Evolutionary conservation across 2,329 filamentous ascomycete species (phyloP).

Genomic region (Aureobasidium sp.): DNA sequence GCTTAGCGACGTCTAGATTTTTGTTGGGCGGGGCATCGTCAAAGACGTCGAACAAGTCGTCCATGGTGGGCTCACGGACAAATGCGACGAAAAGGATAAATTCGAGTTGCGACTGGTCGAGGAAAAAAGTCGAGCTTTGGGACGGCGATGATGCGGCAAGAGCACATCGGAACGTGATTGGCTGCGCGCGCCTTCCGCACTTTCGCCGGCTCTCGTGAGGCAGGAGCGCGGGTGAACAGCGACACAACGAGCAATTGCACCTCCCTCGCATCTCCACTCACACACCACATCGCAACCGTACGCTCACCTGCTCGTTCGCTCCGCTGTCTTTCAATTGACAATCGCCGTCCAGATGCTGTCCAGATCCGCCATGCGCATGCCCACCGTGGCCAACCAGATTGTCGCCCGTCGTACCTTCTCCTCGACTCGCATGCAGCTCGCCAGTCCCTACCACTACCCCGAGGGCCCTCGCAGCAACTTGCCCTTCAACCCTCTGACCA

Average conservation of each 20-base stretch:
- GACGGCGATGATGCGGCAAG: slow-evolving; percentile 4
- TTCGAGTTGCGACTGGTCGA: neutral
- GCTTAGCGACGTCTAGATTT: slow-evolving; percentile 27
- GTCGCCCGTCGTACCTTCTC: slow-evolving; percentile 91
- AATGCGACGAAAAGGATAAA: neutral
- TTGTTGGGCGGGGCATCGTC: slow-evolving; percentile 29
- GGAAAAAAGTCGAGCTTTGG: slow-evolving; percentile 16
- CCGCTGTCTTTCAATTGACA: neutral
- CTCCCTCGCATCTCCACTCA: slow-evolving; percentile 16
- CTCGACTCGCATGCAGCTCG: slow-evolving; percentile 75
- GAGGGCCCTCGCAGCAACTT: slow-evolving; percentile 93
- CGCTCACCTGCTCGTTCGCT: neutral
- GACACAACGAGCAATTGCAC: slow-evolving; percentile 4
- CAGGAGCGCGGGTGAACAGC: slow-evolving; percentile 6
- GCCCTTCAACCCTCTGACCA: slow-evolving; percentile 92
- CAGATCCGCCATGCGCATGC: slow-evolving; percentile 53
- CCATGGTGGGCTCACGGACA: slow-evolving; percentile 26
- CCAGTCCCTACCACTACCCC: slow-evolving; percentile 95
- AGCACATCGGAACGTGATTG: slow-evolving; percentile 3
- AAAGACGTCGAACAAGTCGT: slow-evolving; percentile 41
- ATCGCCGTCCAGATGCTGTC: slow-evolving; percentile 64
- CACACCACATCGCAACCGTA: slow-evolving; percentile 10
- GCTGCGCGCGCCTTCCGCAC: slow-evolving; percentile 12
- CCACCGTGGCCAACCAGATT: slow-evolving; percentile 54
- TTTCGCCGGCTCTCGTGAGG: slow-evolving; percentile 5